Evolutionary conservation across 352 stramenopile species (phyloP), one percentile per base, ranked within the genome.

Genomic region (Phytopythium aichiense): DNA sequence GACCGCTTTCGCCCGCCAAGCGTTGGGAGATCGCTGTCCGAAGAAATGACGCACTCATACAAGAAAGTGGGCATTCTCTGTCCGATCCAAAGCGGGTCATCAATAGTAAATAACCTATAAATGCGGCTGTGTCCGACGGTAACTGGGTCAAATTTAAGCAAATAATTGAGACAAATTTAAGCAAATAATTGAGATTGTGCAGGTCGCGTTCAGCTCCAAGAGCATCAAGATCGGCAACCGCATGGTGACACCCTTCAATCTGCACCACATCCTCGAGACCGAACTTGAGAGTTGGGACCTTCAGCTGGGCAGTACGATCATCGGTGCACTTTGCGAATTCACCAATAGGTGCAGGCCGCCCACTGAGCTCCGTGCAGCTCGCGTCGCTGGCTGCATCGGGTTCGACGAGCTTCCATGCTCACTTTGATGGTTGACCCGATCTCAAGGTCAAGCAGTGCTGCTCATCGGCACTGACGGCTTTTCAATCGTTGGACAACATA

Each of bases 381-480:
- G 67, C 64, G 33, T 66, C 67, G 38, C 56, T 77, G 15, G 67
- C 70, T 7, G 65, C 56, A 38, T 67, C 69, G 1, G 66, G 69
- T 9, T 45, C 59, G 7, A 77, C 67, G 28, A 60, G 63, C 5
- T 77, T 60, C 60, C 72, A 77, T 28, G 61, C 67, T 7, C 60
- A 72, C 3, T 74, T 67, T n/a, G 12, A 18, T 25, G 64, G 67
- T 30, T 46, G 46, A 66, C 66, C 2, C 64, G 63, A 38, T 64
- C 64, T 16, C 57, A 57, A 4, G 66, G 61, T 1, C 66, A 72
- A 25, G 55, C 25, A 15, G 58, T 67, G 30, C 66, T 67, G 4
- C 65, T 72, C 30, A 62, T 49, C 42, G 50, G 66, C 56, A 76
- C 66, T 7, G 69, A 61, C 8, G 71, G 67, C 13, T 64, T 77